Evolutionary conservation across 257 asterid species (phyloP), one percentile per base, ranked within the genome.

Genomic region (Solanum chaucha): DNA sequence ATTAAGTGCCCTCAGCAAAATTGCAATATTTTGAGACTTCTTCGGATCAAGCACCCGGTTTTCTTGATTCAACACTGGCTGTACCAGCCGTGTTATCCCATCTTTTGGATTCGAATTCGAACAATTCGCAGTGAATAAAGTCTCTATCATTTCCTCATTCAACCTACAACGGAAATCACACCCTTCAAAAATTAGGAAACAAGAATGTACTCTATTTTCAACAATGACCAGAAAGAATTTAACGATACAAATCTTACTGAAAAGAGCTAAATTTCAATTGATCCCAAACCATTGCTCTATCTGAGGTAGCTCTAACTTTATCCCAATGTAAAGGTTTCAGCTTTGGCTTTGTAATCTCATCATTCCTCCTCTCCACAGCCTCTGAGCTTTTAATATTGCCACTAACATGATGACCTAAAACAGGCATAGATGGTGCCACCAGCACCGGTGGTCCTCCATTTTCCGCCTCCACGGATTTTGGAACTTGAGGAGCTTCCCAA

Each of bases 261-360:
- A 96, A 94, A 75, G 98, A 93, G 87, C 93, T 94, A 28, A 98
- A 91, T 86, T 92, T 95, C 68, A 94, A 84, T 75, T 95, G 97
- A 91, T 96, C 98, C 99, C 99, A 96, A 86, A 92, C 96, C 96
- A 94, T 94, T 41, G 92, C 93, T 88, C 94, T 90, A 61, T 96
- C 96, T 30, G 98, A 93, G 83, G 96, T 90, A 55, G 96, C 93
- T 89, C 96, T 94, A 41, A 94, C 96, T 94, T 96, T 96, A 90
- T 96, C 98, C 98, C 98, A 96, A 34, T 96, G 98, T 93, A 94
- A 87, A 84, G 99, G 92, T 88, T 96, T 96, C 87, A 94, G 88
- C 93, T 90, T 94, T 7, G 94, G 96, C 92, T 92, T 94, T 88
- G 87, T 32, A 11, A 51, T 85, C 28, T 92, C 96, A 55, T 89